phyloP scores from a whole-genome alignment of 2,329 filamentous ascomycete genomes.

The Penicillium sclerotiorum region DNA sequence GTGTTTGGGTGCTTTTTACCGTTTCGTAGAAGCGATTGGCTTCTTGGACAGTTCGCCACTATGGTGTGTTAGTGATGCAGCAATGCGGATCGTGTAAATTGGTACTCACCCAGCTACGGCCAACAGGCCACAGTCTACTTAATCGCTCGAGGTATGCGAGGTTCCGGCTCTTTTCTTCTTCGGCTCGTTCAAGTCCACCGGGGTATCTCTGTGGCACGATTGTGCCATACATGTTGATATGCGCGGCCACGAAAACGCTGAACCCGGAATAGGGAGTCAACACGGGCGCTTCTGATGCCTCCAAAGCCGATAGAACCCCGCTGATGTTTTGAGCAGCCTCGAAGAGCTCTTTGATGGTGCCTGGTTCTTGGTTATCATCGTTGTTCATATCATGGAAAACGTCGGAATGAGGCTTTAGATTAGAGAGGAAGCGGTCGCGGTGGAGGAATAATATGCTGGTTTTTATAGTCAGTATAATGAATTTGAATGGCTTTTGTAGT shows the following conservation, averaged over 20 bases:
- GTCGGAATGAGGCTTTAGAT: constrained; percentile 29
- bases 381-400: constrained; percentile 23
- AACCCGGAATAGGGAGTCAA: constrained; percentile 43
- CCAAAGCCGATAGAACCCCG: constrained; percentile 32
- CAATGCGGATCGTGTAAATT: neutral
- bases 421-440: constrained; percentile 37
- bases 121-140: constrained; percentile 38
- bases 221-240: constrained; percentile 44
- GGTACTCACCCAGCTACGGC: constrained; percentile 36
- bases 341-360: constrained; percentile 36
- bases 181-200: constrained; percentile 33
- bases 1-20: constrained; percentile 30
- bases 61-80: neutral
- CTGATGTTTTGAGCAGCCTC: constrained; percentile 37
- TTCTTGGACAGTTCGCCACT: constrained; percentile 42
- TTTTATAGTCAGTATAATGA: neutral
- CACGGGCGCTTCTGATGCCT: constrained; percentile 34
- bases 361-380: constrained; percentile 18
- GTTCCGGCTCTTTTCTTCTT: constrained; percentile 36
- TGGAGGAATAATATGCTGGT: constrained; percentile 38
- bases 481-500: no score
- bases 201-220: constrained; percentile 37
- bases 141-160: constrained; percentile 36
- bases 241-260: constrained; percentile 41
- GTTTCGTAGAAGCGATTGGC: constrained; percentile 39